A percentile compares a stretch with the other conserved stretches of the same genome.
phyloP scores from a whole-genome alignment of 2,329 filamentous ascomycete genomes.

The Exophiala spinifera region DNA sequence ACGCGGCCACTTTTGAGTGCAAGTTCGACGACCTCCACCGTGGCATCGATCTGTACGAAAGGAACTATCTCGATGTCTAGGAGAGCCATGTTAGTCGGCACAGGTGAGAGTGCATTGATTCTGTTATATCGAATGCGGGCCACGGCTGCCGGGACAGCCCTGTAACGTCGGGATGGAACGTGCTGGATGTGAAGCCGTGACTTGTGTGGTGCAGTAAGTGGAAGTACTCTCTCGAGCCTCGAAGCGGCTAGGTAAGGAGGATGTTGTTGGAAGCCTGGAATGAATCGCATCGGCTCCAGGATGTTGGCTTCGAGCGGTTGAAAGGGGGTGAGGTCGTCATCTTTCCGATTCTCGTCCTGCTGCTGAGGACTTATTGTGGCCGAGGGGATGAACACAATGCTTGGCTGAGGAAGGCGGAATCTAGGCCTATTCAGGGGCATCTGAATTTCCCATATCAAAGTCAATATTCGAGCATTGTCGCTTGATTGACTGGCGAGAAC shows the following conservation, averaged over 20 bases:
- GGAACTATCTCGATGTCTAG: conserved; percentile 57
- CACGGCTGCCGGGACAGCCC: conserved; percentile 54
- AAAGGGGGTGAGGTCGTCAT: conserved; percentile 53
- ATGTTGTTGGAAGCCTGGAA: conserved; percentile 46
- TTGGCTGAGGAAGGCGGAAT: conserved; percentile 54
- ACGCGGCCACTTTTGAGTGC: conserved; percentile 47
- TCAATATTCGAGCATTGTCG: conserved; percentile 39
- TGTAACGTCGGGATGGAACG: conserved; percentile 52
- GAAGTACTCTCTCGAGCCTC: conserved; percentile 55
- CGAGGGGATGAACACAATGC: conserved; percentile 48
- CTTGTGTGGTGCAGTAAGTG: conserved; percentile 48
- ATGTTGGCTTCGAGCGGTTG: conserved; percentile 58
- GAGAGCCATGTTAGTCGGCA: conserved; percentile 50
- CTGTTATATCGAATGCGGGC: conserved; percentile 56
- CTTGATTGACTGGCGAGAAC: conserved; percentile 45
- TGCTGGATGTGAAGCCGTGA: conserved; percentile 54
- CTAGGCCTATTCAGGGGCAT: conserved; percentile 46
- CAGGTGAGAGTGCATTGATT: conserved; percentile 41
- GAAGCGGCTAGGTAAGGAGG: conserved; percentile 57
- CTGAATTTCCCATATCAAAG: conserved; percentile 43
- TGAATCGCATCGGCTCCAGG: conserved; percentile 53
- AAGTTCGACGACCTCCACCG: conserved; percentile 49
- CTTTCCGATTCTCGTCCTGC: conserved; percentile 39
- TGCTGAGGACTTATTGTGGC: conserved; percentile 42
- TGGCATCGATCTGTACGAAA: conserved; percentile 49